Evolutionary conservation across 305 asterid species (phyloP).

Genomic region (Andrographis paniculata): DNA sequence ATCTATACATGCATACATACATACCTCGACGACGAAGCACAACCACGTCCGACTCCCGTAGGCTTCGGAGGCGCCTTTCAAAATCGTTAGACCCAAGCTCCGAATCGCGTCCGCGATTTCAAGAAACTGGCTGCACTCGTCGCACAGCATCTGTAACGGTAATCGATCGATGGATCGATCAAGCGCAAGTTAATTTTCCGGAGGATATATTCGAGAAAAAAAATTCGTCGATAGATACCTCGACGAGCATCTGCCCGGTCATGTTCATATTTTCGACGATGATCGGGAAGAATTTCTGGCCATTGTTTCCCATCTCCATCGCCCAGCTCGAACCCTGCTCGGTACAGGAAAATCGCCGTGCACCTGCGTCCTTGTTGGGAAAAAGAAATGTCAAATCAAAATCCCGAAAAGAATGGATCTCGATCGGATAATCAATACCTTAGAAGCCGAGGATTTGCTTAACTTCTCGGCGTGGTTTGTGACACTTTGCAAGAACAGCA

Average conservation of each 20-base stretch:
- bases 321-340: constrained; percentile 99
- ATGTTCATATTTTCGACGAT: constrained; percentile 71
- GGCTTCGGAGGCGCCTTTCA: constrained; percentile 79
- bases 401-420: constrained; percentile 6
- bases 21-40: constrained; percentile 98
- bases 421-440: constrained; percentile 34
- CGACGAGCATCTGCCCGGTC: constrained; percentile 85
- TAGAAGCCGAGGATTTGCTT: constrained; percentile 56
- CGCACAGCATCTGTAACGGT: constrained; percentile 81
- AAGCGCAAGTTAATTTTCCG: constrained; percentile 7
- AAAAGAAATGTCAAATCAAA: neutral
- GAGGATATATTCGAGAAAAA: constrained; percentile 7
- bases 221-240: constrained; percentile 40
- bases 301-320: constrained; percentile 85
- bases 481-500: constrained; percentile 80
- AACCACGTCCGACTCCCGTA: constrained; percentile 63
- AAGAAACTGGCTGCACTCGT: constrained; percentile 66
- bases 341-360: constrained; percentile 43
- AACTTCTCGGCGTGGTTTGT: constrained; percentile 86
- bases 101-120: constrained; percentile 81
- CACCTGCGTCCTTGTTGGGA: constrained; percentile 54
- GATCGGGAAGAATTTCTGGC: constrained; percentile 73
- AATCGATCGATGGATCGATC: too few species aligned
- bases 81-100: constrained; percentile 72
- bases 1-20: neutral